These are phyloP conservation scores for Vigna reflexopilosa DNA, from an alignment of 306 rosid genomes.

Conservation along the genomic window DNA sequence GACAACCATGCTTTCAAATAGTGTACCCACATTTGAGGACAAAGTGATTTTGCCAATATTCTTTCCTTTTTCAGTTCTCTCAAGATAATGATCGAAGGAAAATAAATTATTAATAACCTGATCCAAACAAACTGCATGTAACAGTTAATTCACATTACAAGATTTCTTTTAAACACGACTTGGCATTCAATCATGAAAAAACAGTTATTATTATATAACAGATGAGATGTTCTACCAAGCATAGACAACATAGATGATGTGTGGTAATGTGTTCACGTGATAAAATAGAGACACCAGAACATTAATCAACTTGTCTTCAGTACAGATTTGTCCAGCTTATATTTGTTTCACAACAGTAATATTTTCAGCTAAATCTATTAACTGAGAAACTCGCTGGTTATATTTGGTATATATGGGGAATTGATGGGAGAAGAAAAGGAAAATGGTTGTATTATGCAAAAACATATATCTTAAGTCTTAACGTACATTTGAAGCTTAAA, in stretches of 20 bases:
- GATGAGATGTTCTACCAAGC: not conserved
- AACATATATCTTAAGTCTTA: slow-evolving; percentile 4
- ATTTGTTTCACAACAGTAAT: slow-evolving; percentile 16
- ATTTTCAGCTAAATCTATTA: slow-evolving; percentile 13
- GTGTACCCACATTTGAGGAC: not conserved
- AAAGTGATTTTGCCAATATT: not conserved
- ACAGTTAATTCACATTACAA: slow-evolving; percentile 7
- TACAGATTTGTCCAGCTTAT: slow-evolving; percentile 5
- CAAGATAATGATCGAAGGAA: not conserved
- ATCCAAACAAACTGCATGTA: not conserved
- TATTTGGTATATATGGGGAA: slow-evolving; percentile 21
- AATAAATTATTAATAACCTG: not conserved
- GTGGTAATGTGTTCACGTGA: slow-evolving; percentile 7
- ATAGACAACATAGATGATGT: slow-evolving; percentile 22
- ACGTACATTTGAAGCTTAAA: not conserved
- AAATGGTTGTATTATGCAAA: slow-evolving; percentile 3
- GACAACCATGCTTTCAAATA: slow-evolving; percentile 3
- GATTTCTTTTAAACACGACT: slow-evolving; percentile 3
- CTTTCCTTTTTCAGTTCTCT: not conserved
- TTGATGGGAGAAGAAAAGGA: slow-evolving; percentile 25
- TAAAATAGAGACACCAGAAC: slow-evolving; percentile 25
- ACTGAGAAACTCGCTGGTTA: slow-evolving; percentile 12
- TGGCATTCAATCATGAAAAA: slow-evolving; percentile 22
- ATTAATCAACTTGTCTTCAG: slow-evolving; percentile 8
- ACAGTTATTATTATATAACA: not conserved